A percentile compares a stretch with the other conserved stretches of the same genome.
phyloP scores from a whole-genome alignment of 1,139 yeast species.

The Suhomyces guaymorum region DNA sequence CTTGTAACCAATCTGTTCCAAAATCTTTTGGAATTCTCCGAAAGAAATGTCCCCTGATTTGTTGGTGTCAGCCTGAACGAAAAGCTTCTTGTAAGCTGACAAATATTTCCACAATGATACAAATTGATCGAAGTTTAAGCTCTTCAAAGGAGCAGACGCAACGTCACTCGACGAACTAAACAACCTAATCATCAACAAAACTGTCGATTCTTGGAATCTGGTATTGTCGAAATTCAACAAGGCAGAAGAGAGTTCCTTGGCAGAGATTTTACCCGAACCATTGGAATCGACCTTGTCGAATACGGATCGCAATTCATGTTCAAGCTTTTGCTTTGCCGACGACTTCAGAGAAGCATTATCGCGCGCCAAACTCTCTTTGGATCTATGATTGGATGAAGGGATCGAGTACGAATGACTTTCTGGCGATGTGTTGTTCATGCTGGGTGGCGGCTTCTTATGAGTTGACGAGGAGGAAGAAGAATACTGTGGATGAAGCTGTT shows the following conservation, averaged over 20 bases:
- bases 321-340: constrained; percentile 40
- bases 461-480: constrained; percentile 2
- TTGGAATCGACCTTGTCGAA: constrained; percentile 59
- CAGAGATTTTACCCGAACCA: constrained; percentile 57
- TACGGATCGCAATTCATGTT: constrained; percentile 51
- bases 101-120: constrained; percentile 72
- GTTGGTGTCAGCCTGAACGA: constrained; percentile 63
- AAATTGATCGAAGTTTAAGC: constrained; percentile 63
- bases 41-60: constrained; percentile 62
- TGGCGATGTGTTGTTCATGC: constrained; percentile 8
- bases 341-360: constrained; percentile 16
- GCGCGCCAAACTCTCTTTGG: constrained; percentile 9
- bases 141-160: constrained; percentile 33
- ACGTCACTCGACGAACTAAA: constrained; percentile 51
- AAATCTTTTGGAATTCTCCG: constrained; percentile 67
- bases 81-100: constrained; percentile 69
- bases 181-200: constrained; percentile 63
- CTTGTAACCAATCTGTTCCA: constrained; percentile 70
- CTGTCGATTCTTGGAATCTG: constrained; percentile 63
- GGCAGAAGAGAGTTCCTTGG: constrained; percentile 61
- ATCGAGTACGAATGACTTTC: constrained; percentile 5
- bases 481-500: constrained; percentile 4
- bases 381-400: constrained; percentile 5
- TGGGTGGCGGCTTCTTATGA: constrained; percentile 19
- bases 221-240: constrained; percentile 66